These are phyloP conservation scores for Cyclotella cryptica DNA, from an alignment of 108 stramenopile species.

Conservation along the genomic window DNA sequence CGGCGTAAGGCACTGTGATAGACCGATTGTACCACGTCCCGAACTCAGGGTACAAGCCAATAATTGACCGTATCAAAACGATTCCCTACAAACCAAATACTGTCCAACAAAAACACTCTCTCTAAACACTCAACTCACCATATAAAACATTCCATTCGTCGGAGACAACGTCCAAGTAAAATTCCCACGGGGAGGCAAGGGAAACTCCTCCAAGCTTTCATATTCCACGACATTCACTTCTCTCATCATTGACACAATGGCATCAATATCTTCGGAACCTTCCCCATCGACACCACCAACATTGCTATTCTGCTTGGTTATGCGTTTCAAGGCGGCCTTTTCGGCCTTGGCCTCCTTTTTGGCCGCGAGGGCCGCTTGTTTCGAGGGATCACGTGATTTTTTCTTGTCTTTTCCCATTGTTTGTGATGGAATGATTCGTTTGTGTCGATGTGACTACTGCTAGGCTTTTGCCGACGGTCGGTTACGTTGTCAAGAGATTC, in stretches of 20 bases:
- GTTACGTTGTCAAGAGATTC: too few species aligned
- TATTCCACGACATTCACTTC: conserved; percentile 29
- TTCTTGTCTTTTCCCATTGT: conserved; percentile 66
- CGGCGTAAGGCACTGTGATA: too few species aligned
- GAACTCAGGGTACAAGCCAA: too few species aligned
- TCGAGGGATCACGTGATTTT: conserved; percentile 70
- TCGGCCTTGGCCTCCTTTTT: conserved; percentile 88
- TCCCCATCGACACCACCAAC: neutral
- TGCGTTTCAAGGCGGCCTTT: conserved; percentile 76
- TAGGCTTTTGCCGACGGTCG: too few species aligned
- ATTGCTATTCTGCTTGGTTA: conserved; percentile 56
- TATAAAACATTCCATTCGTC: conserved; percentile 72
- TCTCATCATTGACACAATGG: conserved; percentile 22
- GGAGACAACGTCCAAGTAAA: conserved; percentile 76
- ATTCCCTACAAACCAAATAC: conserved; percentile 35
- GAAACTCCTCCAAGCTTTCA: conserved; percentile 50
- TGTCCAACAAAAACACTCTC: neutral
- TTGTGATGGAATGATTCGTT: too few species aligned
- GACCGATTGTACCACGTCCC: too few species aligned
- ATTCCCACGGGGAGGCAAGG: conserved; percentile 76
- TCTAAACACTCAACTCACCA: conserved; percentile 40
- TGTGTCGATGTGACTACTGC: neutral
- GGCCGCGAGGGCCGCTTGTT: conserved; percentile 82
- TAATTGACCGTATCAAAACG: neutral
- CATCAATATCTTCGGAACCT: conserved; percentile 48